Evolutionary conservation across 805 yeast species (phyloP).

Genomic region (Metschnikowia peoriensis): DNA sequence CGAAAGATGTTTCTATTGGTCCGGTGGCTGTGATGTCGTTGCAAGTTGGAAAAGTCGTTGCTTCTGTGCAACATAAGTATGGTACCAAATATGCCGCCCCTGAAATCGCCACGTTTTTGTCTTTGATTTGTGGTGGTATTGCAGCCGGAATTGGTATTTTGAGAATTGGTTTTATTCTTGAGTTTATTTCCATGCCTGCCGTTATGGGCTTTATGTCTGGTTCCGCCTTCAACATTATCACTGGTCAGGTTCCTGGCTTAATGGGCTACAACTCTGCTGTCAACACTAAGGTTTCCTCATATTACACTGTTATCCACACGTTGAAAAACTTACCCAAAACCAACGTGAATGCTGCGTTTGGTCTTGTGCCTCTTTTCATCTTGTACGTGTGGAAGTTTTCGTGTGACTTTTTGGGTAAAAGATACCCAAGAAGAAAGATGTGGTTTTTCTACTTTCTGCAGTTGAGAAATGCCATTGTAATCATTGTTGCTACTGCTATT

Average conservation of each 20-base stretch:
- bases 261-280: conserved; percentile 71
- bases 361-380: conserved; percentile 70
- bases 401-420: conserved; percentile 58
- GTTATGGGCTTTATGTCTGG: conserved; percentile 95
- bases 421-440: conserved; percentile 57
- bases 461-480: conserved; percentile 76
- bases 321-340: conserved; percentile 69
- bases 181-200: conserved; percentile 86
- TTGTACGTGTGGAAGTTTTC: conserved; percentile 69
- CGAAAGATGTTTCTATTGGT: conserved; percentile 93
- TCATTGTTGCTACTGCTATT: conserved; percentile 78
- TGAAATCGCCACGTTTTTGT: conserved; percentile 73
- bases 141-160: conserved; percentile 79
- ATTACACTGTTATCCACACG: conserved; percentile 65
- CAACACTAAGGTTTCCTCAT: conserved; percentile 71
- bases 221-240: conserved; percentile 77
- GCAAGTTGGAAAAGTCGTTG: conserved; percentile 77
- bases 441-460: conserved; percentile 70
- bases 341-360: conserved; percentile 84
- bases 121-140: conserved; percentile 82
- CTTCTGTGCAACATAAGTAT: conserved; percentile 48
- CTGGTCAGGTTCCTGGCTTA: conserved; percentile 84
- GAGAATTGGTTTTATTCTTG: conserved; percentile 84
- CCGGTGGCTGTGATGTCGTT: conserved; percentile 96
- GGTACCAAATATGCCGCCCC: conserved; percentile 56